phyloP scores from a whole-genome alignment of 352 stramenopile species.

The Phytopythium chamaehyphon region DNA sequence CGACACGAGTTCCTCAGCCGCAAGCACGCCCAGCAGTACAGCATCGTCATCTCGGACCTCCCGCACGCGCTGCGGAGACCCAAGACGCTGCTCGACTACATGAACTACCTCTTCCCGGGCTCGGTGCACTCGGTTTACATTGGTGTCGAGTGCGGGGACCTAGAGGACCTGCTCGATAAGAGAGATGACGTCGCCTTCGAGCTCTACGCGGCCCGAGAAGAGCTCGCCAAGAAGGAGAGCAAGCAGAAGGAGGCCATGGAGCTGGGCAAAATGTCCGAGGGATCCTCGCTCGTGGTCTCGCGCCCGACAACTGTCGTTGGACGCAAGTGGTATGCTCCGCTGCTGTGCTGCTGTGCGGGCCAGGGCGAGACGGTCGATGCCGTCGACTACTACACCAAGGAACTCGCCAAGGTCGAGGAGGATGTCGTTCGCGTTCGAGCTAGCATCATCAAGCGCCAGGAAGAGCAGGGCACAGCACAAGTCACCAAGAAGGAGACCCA shows the following conservation, averaged over 20 bases:
- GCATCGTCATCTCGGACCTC: conserved; percentile 63
- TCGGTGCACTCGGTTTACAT: conserved; percentile 68
- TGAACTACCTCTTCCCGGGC: conserved; percentile 63
- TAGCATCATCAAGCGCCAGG: conserved; percentile 47
- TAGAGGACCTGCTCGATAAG: conserved; percentile 55
- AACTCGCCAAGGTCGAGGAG: conserved; percentile 43
- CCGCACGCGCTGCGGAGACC: conserved; percentile 43
- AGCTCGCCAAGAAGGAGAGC: conserved; percentile 27
- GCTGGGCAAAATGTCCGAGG: conserved; percentile 14
- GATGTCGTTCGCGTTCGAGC: conserved; percentile 45
- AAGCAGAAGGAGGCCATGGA: conserved; percentile 13
- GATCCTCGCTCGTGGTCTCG: conserved; percentile 17
- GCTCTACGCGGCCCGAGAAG: conserved; percentile 43
- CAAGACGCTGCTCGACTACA: conserved; percentile 58
- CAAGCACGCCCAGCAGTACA: conserved; percentile 66
- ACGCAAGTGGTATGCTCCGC: conserved; percentile 28
- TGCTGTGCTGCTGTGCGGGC: conserved; percentile 25
- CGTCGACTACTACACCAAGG: conserved; percentile 47
- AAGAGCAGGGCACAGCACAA: conserved; percentile 27
- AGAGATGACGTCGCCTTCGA: conserved; percentile 43
- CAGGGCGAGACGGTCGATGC: conserved; percentile 49
- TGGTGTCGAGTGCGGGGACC: conserved; percentile 52
- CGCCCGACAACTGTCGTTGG: conserved; percentile 35
- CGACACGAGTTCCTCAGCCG: conserved; percentile 60
- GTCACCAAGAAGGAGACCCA: conserved; percentile 12